These are phyloP conservation scores for Sporobolus alterniflorus DNA, from an alignment of 202 grass and related monocot species.

Conservation along the genomic window DNA sequence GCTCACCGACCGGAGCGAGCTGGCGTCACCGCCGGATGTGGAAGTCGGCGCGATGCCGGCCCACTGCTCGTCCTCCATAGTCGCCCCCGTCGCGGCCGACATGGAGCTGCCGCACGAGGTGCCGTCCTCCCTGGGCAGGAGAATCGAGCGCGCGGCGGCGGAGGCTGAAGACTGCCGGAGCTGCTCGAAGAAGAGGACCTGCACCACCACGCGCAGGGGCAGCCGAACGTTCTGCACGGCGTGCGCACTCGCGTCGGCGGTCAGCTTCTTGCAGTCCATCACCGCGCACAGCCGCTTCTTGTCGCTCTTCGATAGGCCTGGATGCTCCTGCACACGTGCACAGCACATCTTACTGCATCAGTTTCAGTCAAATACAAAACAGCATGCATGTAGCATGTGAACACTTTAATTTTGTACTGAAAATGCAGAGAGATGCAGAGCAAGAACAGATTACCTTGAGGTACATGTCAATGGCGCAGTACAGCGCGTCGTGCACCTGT, in stretches of 20 bases:
- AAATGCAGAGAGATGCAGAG: neutral
- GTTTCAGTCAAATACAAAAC: neutral
- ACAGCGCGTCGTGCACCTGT: constrained; percentile 73
- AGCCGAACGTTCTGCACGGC: constrained; percentile 95
- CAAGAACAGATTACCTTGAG: constrained; percentile 60
- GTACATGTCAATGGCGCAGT: constrained; percentile 87
- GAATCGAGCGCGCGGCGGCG: constrained; percentile 24
- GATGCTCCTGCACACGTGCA: constrained; percentile 64
- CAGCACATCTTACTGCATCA: neutral
- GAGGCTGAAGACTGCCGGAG: constrained; percentile 44
- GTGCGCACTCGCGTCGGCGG: constrained; percentile 79
- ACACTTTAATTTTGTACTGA: neutral
- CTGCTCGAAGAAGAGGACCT: constrained; percentile 97
- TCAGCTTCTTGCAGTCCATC: constrained; percentile 95
- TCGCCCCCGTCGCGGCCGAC: constrained; percentile 70
- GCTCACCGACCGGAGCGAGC: constrained; percentile 57
- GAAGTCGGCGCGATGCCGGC: constrained; percentile 38
- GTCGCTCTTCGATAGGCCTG: constrained; percentile 68
- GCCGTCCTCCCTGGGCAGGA: constrained; percentile 70
- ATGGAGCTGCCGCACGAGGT: constrained; percentile 83
- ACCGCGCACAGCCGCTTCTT: constrained; percentile 83
- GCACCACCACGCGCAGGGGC: constrained; percentile 88
- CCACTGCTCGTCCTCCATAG: constrained; percentile 71
- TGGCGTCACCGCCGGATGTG: constrained; percentile 33
- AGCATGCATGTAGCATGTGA: neutral